These are phyloP conservation scores for Aspergillus sp. DNA, from an alignment of 2,329 filamentous ascomycete species.

Conservation along the genomic window DNA sequence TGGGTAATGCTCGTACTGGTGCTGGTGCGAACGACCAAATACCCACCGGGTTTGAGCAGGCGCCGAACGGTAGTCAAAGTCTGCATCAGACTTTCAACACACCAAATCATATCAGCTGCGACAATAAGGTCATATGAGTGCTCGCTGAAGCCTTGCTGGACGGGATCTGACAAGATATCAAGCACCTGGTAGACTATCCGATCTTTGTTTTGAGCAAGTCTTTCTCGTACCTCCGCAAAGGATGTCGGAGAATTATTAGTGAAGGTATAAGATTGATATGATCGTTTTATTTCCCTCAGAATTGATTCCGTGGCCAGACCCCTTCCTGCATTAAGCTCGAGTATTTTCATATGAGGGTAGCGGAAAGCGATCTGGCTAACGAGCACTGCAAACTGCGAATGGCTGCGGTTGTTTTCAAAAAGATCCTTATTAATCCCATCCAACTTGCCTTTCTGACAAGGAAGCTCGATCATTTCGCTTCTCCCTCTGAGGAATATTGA, in stretches of 20 bases:
- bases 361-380: constrained; percentile 6
- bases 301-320: constrained; percentile 13
- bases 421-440: neutral
- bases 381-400: neutral
- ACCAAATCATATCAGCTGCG: constrained; percentile 32
- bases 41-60: constrained; percentile 43
- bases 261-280: constrained; percentile 17
- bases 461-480: neutral
- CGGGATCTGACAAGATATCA: constrained; percentile 26
- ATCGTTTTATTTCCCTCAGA: neutral
- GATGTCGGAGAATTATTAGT: constrained; percentile 28
- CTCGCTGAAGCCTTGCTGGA: constrained; percentile 25
- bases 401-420: neutral
- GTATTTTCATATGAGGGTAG: constrained; percentile 12
- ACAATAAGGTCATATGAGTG: constrained; percentile 31
- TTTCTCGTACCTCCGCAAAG: constrained; percentile 29
- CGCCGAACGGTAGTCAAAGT: constrained; percentile 23
- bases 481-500: neutral
- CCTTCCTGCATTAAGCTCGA: constrained; percentile 23
- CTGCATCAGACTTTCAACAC: constrained; percentile 22
- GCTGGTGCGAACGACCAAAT: neutral
- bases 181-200: constrained; percentile 24
- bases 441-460: neutral
- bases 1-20: neutral
- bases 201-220: constrained; percentile 23